These are phyloP conservation scores for Eutrema salsugineum DNA, from an alignment of 441 rosid species.

Conservation along the genomic window DNA sequence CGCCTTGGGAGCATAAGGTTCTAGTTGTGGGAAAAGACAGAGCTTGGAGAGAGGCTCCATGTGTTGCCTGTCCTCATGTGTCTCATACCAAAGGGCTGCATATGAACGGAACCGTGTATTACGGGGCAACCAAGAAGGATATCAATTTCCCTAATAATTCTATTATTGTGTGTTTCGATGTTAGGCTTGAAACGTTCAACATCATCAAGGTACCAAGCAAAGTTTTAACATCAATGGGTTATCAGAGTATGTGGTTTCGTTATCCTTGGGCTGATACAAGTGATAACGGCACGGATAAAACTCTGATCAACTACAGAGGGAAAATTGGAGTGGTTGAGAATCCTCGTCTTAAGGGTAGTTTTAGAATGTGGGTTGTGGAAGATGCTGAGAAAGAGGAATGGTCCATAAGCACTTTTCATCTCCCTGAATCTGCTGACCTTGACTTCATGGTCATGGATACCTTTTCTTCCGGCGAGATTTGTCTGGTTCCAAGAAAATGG, in stretches of 20 bases:
- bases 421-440: not conserved
- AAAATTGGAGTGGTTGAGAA: conserved; percentile 13
- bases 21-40: too few relatives aligned
- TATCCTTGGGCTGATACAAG: not conserved
- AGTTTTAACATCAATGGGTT: not conserved
- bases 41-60: too few relatives aligned
- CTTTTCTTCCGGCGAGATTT: not conserved
- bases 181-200: not conserved
- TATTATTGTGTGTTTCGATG: not conserved
- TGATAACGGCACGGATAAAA: not conserved
- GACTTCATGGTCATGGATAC: not conserved
- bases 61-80: not conserved
- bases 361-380: conserved; percentile 12
- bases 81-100: not conserved
- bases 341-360: not conserved
- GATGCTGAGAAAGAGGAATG: conserved; percentile 15
- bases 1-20: too few relatives aligned
- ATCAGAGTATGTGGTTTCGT: not conserved
- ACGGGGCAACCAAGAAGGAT: not conserved
- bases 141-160: not conserved
- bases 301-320: not conserved
- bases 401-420: not conserved
- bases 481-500: not conserved
- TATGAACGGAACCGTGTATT: not conserved
- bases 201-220: not conserved